These are phyloP conservation scores for Jatropha curcas DNA, from an alignment of 345 rosid species.

Conservation along the genomic window DNA sequence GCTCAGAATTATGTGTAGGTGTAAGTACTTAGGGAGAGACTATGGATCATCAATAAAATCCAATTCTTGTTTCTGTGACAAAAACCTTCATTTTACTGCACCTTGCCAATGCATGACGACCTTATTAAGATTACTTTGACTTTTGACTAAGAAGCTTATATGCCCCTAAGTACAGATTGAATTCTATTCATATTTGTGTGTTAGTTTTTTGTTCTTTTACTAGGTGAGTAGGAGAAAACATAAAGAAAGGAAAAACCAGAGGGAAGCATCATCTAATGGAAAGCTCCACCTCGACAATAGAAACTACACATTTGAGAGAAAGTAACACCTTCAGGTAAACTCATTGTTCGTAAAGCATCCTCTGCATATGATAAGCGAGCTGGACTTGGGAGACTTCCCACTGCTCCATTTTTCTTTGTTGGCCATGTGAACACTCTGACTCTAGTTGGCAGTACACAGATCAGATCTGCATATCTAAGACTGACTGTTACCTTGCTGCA, in stretches of 20 bases:
- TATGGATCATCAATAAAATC: not conserved
- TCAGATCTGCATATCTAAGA: slow-evolving; percentile 78
- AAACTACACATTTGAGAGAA: not conserved
- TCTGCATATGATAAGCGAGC: slow-evolving; percentile 79
- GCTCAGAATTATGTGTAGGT: not conserved
- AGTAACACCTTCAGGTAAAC: slow-evolving; percentile 84
- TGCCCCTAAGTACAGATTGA: not conserved
- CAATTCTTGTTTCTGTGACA: not conserved
- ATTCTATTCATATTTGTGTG: not conserved
- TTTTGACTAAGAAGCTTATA: too few relatives aligned
- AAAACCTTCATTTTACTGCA: too few relatives aligned
- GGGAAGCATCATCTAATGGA: not conserved
- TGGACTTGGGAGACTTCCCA: slow-evolving; percentile 45
- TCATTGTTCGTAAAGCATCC: slow-evolving; percentile 74
- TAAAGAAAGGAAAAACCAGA: too few relatives aligned
- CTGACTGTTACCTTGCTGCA: slow-evolving; percentile 80
- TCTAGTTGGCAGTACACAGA: slow-evolving; percentile 74
- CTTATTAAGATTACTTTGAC: too few relatives aligned
- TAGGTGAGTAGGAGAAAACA: not conserved
- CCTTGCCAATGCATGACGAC: too few relatives aligned
- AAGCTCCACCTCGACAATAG: not conserved
- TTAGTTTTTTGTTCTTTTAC: not conserved
- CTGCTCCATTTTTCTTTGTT: slow-evolving; percentile 46
- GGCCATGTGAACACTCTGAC: slow-evolving; percentile 85
- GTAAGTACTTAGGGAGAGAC: not conserved